Base-by-base conservation (phyloP, 164 flowering plant genomes). In the Brasenia schreberi region DNA sequence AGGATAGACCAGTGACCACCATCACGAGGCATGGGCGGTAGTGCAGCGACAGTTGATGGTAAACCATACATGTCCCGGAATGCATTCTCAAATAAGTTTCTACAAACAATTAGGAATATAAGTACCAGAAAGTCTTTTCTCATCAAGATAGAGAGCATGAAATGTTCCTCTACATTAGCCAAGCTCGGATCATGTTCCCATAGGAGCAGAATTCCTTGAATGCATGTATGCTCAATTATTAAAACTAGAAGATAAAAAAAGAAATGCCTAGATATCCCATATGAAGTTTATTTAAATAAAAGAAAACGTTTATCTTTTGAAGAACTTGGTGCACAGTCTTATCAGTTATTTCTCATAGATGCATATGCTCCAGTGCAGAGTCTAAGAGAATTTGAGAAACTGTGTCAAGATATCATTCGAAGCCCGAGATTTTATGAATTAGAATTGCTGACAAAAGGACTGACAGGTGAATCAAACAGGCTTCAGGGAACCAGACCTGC, bases 21-120 rank as follows among this genome's bases (percentile, higher is more conserved):
- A 77, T 89, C 96, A 74, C 83, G 87, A 18, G 97, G 97, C 96
- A 94, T 91, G 23, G 96, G 96, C 6, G 96, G 99, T 43, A 94
- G 97, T 63, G 89, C 94, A 67, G 85, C 96, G 7, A 75, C n/a
- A 67, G 76, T 59, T 70, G 81, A 68, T 71, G 99, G 89, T 73
- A 94, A 80, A 14, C 68, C 80, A 73, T 91, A 91, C 97, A 91
- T 89, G 68, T 43, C 76, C 59, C 94, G 90, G 70, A 94, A 94
- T 56, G 93, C 81, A 76, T 81, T 78, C 76, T 77, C 85, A 76
- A 94, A 94, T 62, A 81, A 80, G 72, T 78, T 77, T 75, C 99
- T 94, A 86, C 77, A 74, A 59, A 43, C 64, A 76, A 70, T 63
- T 44, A 6, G 61, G 58, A 69, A 67, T 9, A 23, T 61, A 11